A percentile compares a stretch with the other conserved stretches of the same genome.
Conservation (phyloP, 805 yeast genomes). For the Nakazawaea wickerhamii region DNA sequence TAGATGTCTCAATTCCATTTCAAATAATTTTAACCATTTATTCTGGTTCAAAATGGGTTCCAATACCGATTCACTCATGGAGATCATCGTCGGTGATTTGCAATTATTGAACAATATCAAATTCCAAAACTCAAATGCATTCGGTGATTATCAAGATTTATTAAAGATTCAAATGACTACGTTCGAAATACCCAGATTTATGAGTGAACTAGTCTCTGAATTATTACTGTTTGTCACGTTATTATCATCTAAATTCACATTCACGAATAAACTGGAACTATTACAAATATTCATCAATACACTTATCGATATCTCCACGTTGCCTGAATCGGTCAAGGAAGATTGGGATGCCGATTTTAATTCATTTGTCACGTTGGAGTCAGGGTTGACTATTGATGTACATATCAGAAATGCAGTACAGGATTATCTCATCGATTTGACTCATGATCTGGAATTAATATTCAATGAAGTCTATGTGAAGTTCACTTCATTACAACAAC, state of each 20-base stretch:
- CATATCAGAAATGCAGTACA: slow-evolving; percentile 56
- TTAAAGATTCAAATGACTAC: slow-evolving; percentile 19
- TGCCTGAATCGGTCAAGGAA: slow-evolving; percentile 37
- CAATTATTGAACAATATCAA: slow-evolving; percentile 14
- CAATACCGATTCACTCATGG: slow-evolving; percentile 11
- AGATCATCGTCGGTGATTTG: slow-evolving; percentile 19
- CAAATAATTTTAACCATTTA: slow-evolving; percentile 21
- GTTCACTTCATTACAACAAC: slow-evolving; percentile 13
- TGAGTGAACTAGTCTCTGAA: slow-evolving; percentile 22
- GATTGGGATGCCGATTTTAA: slow-evolving; percentile 62
- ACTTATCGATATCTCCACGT: slow-evolving; percentile 32
- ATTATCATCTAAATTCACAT: slow-evolving; percentile 16
- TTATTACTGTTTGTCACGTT: slow-evolving; percentile 27
- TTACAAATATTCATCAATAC: slow-evolving; percentile 20
- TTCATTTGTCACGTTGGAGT: slow-evolving; percentile 63
- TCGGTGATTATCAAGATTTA: slow-evolving; percentile 20
- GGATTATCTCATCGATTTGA: slow-evolving; percentile 50
- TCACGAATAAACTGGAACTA: slow-evolving; percentile 13
- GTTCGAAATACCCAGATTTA: slow-evolving; percentile 18
- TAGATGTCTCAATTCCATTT: slow-evolving; percentile 21
- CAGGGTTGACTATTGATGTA: slow-evolving; percentile 56
- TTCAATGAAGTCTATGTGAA: slow-evolving; percentile 20
- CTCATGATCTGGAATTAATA: slow-evolving; percentile 24
- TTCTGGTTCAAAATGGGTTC: slow-evolving; percentile 12
- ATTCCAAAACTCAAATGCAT: slow-evolving; percentile 14